Conservation (phyloP, 495 filamentous ascomycete species). For the Geopyxis carbonaria region DNA sequence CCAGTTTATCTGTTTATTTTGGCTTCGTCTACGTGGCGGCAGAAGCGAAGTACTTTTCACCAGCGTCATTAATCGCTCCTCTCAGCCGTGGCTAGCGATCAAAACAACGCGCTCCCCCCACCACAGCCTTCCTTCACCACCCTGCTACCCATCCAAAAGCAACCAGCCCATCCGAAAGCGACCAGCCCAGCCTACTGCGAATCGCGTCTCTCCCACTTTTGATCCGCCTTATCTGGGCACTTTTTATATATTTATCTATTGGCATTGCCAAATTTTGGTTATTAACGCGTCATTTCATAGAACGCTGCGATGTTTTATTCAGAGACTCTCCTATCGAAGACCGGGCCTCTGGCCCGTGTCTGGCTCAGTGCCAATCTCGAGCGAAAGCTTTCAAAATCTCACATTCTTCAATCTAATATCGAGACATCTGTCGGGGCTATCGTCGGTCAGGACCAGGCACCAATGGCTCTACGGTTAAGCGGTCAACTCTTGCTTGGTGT, state of each 20-base stretch:
- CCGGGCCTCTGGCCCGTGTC: constrained; percentile 88
- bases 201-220: too few relatives aligned
- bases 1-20: too few relatives aligned
- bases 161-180: too few relatives aligned
- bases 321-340: constrained; percentile 87
- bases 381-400: constrained; percentile 89
- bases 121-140: constrained; percentile 5
- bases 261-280: background rate
- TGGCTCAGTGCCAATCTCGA: constrained; percentile 96
- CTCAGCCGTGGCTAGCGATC: too few relatives aligned
- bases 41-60: too few relatives aligned
- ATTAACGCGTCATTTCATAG: constrained; percentile 3
- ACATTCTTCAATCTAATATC: constrained; percentile 82
- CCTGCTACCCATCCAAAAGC: too few relatives aligned
- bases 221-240: too few relatives aligned
- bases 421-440: constrained; percentile 87
- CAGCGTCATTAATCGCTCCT: too few relatives aligned
- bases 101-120: constrained; percentile 17
- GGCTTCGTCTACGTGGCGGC: too few relatives aligned
- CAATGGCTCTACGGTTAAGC: constrained; percentile 84
- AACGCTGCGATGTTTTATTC: constrained; percentile 77
- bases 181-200: too few relatives aligned
- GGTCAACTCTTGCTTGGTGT: constrained; percentile 89
- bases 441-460: constrained; percentile 81
- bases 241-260: too few relatives aligned